Percentiles rank a stretch among this genome's conserved stretches.
These are phyloP conservation scores for Fragilaria radians DNA, from an alignment of 108 stramenopile species.

Conservation along the genomic window DNA sequence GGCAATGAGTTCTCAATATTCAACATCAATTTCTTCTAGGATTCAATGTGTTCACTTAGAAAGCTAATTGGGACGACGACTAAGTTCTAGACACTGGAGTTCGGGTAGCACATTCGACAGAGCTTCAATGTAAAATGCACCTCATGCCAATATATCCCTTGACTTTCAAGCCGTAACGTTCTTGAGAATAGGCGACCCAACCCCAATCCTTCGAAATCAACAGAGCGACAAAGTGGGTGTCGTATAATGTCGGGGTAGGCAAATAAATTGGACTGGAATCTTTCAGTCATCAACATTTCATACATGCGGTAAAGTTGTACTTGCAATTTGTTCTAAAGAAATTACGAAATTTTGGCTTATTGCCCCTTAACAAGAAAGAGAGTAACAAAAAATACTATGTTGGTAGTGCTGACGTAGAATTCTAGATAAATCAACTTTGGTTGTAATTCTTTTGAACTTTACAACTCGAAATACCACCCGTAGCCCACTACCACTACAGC, in stretches of 20 bases:
- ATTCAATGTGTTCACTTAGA: slow-evolving; percentile 99
- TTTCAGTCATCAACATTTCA: too few relatives aligned
- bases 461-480: too few relatives aligned
- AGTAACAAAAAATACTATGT: too few relatives aligned
- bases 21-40: slow-evolving; percentile 99
- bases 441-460: too few relatives aligned
- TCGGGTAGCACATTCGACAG: slow-evolving; percentile 98
- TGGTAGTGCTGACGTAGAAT: too few relatives aligned
- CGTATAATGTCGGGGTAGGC: slow-evolving; percentile 98
- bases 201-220: slow-evolving; percentile 93
- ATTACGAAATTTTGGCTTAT: too few relatives aligned
- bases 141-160: slow-evolving; percentile 97
- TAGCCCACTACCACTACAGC: too few relatives aligned
- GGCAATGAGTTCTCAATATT: slow-evolving; percentile 95
- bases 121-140: slow-evolving; percentile 88
- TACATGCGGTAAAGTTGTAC: too few relatives aligned
- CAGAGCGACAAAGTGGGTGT: slow-evolving; percentile 88
- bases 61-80: slow-evolving; percentile 98
- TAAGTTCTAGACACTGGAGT: slow-evolving; percentile 92
- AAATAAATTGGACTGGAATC: slow-evolving; percentile 95
- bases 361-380: too few relatives aligned
- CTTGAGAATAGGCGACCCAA: slow-evolving; percentile 92
- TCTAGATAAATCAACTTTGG: too few relatives aligned
- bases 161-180: slow-evolving; percentile 53
- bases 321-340: too few relatives aligned